Evolutionary conservation across 352 stramenopile species (phyloP).

Genomic region (Phytophthora crassamura): DNA sequence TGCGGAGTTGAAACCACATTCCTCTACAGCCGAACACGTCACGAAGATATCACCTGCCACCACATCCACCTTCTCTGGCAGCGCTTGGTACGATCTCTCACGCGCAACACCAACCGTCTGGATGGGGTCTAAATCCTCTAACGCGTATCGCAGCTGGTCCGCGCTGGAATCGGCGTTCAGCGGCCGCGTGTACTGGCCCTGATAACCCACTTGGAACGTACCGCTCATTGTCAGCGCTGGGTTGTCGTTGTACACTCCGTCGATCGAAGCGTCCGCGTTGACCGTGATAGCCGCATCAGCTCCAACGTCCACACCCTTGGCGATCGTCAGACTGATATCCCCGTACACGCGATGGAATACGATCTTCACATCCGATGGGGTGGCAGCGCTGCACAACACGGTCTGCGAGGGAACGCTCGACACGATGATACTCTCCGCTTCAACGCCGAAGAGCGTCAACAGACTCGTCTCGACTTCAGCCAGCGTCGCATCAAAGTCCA

Average conservation of each 20-base stretch:
- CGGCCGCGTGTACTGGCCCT: slow-evolving; percentile 58
- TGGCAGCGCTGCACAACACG: slow-evolving; percentile 46
- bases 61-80: slow-evolving; percentile 64
- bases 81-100: slow-evolving; percentile 50
- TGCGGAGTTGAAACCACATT: slow-evolving; percentile 58
- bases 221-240: slow-evolving; percentile 67
- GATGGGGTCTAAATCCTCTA: slow-evolving; percentile 69
- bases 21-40: slow-evolving; percentile 53
- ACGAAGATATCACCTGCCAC: slow-evolving; percentile 65
- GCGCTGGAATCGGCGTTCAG: slow-evolving; percentile 77
- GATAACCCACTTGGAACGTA: slow-evolving; percentile 82
- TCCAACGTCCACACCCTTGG: slow-evolving; percentile 11
- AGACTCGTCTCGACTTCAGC: slow-evolving; percentile 46
- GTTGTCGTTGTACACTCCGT: slow-evolving; percentile 65
- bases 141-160: slow-evolving; percentile 65
- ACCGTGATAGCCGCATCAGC: slow-evolving; percentile 16
- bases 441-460: slow-evolving; percentile 53
- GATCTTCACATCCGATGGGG: slow-evolving; percentile 51
- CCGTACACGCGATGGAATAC: slow-evolving; percentile 73
- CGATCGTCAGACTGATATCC: slow-evolving; percentile 45
- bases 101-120: slow-evolving; percentile 58
- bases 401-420: slow-evolving; percentile 41
- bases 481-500: slow-evolving; percentile 38
- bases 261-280: slow-evolving; percentile 47
- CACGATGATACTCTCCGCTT: slow-evolving; percentile 68